Percentiles rank a stretch among this genome's conserved stretches.
Conservation (phyloP, 257 asterid genomes). For the Solanum neorickii region DNA sequence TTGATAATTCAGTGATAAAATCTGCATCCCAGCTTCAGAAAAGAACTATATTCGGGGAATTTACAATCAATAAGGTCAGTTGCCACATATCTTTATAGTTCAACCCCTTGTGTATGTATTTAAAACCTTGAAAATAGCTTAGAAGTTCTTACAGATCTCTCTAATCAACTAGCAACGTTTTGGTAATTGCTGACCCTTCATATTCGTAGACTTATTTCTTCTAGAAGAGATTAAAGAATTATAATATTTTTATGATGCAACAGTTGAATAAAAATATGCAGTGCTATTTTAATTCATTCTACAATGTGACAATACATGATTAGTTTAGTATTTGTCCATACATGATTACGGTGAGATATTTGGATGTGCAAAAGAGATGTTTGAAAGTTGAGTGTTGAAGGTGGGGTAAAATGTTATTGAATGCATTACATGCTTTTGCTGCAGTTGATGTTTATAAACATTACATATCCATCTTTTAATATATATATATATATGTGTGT, state of each 20-base stretch:
- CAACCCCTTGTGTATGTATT: neutral
- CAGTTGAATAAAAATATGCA: neutral
- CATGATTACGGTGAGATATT: neutral
- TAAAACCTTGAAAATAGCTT: neutral
- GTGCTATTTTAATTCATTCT: neutral
- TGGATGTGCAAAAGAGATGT: neutral
- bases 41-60: slow-evolving; percentile 33
- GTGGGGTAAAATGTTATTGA: neutral
- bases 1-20: slow-evolving; percentile 38
- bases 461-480: neutral
- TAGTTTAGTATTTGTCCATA: neutral
- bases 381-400: neutral
- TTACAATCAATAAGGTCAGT: slow-evolving; percentile 55
- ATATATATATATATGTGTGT: neutral
- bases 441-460: neutral
- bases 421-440: neutral
- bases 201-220: neutral
- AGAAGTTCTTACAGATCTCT: neutral
- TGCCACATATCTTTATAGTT: neutral
- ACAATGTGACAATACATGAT: neutral
- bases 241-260: neutral
- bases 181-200: neutral
- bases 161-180: neutral
- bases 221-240: neutral
- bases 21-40: slow-evolving; percentile 30